phyloP scores from a whole-genome alignment of 2,329 filamentous ascomycete genomes.

The Sarocladium kiliense region DNA sequence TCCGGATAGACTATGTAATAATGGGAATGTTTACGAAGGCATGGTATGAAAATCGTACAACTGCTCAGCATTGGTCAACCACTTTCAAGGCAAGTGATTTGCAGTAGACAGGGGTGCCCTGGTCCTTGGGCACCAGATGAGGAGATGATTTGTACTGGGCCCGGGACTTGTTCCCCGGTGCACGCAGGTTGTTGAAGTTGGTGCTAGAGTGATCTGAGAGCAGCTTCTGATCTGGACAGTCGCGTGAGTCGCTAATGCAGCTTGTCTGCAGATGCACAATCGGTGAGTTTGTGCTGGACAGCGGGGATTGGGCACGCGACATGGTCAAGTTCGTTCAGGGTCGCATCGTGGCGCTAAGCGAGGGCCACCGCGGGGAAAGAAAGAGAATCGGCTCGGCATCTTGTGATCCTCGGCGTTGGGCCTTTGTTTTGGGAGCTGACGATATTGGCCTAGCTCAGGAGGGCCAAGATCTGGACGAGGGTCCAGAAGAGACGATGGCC shows the following conservation, averaged over 20 bases:
- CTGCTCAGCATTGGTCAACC: too few relatives aligned
- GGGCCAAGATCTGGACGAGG: too few relatives aligned
- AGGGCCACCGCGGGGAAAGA: not conserved
- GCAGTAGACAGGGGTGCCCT: too few relatives aligned
- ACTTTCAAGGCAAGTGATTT: too few relatives aligned
- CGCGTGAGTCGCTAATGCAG: not conserved
- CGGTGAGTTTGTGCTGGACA: not conserved
- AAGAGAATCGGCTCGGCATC: not conserved
- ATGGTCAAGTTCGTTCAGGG: not conserved
- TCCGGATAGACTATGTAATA: too few relatives aligned
- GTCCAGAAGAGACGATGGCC: too few relatives aligned
- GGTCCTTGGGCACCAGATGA: too few relatives aligned
- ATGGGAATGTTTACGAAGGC: too few relatives aligned
- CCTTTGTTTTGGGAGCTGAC: not conserved
- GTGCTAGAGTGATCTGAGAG: too few relatives aligned
- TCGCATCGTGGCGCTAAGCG: not conserved
- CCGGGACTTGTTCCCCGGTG: not conserved
- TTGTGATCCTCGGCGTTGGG: constrained; percentile 1
- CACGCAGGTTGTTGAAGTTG: too few relatives aligned
- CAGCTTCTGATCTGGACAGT: not conserved
- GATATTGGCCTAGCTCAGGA: not conserved
- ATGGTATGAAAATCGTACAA: too few relatives aligned
- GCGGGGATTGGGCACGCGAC: not conserved
- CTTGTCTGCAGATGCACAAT: too few relatives aligned
- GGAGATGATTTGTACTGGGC: not conserved